A percentile compares a stretch with the other conserved stretches of the same genome.
phyloP scores from a whole-genome alignment of 768 basidiomycete species.

The Tulasnella calospora region DNA sequence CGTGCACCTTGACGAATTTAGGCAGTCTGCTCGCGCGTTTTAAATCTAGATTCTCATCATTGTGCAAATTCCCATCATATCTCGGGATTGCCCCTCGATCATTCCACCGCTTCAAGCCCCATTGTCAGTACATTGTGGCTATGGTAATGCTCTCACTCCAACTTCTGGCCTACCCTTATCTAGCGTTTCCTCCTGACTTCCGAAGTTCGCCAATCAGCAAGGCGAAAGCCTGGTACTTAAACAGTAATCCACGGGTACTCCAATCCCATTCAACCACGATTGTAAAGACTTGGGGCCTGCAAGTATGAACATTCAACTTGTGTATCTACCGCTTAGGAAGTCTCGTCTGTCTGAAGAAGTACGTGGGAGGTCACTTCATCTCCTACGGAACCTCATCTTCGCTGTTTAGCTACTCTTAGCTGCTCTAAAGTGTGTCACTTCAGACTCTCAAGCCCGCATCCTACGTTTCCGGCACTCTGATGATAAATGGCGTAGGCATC shows the following conservation, averaged over 20 bases:
- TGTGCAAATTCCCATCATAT: too few species aligned
- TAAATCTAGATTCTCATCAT: too few species aligned
- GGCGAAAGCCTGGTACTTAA: too few species aligned
- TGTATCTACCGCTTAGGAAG: neutral
- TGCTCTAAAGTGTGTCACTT: slow-evolving; percentile 45
- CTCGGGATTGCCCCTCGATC: too few species aligned
- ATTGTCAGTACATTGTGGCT: too few species aligned
- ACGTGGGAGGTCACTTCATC: neutral
- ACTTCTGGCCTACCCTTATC: too few species aligned
- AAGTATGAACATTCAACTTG: slow-evolving; percentile 11
- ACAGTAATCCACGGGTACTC: neutral
- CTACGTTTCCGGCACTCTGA: slow-evolving; percentile 62
- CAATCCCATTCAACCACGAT: neutral
- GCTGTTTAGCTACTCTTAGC: slow-evolving; percentile 6
- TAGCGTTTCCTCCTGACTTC: too few species aligned
- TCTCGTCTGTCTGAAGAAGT: neutral
- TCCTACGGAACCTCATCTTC: neutral
- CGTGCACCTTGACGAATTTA: too few species aligned
- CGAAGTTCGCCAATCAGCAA: too few species aligned
- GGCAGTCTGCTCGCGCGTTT: too few species aligned
- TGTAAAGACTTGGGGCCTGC: neutral
- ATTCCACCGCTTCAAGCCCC: too few species aligned
- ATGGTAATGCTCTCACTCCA: too few species aligned
- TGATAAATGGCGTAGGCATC: slow-evolving; percentile 62
- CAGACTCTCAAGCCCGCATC: slow-evolving; percentile 52